Base-by-base conservation (phyloP, 1,284 basidiomycete genomes). In the Phellopilus nigrolimitatus region DNA sequence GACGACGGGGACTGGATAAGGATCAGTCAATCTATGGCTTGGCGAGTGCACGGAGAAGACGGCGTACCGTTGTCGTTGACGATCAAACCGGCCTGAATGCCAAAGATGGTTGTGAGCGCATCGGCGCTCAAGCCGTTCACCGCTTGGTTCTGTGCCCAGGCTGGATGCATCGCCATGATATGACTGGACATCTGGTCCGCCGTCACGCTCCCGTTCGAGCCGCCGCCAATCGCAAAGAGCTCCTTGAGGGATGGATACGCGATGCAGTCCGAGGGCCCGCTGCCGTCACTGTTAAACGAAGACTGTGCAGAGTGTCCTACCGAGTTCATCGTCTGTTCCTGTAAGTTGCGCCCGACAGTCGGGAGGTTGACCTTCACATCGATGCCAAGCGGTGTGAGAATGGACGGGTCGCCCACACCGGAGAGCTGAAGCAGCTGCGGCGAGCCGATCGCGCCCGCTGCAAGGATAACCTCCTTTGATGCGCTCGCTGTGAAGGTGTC, bases 241-340 rank as follows among this genome's bases (percentile, higher is more conserved):
- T 76, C 69, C 56, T 71, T 68, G 19, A 77, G 56, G 54, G 74
- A 74, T 17, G 74, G 72, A 56, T 60, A 74, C 3, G 73, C 74
- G 48, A 76, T 75, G n/a, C 64, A 64, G 57, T 74, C 69, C 1
- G 68, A 67, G 2, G 71, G 71, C 1, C 73, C 73, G n/a, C 53
- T 28, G 1, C 73, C 72, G 24, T 61, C 66, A 8, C 42, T 22
- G 53, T 72, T 58, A 56, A 70, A 73, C 3, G 41, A 42, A 8
- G 42, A 27, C 22, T 57, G 49, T 0, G 71, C 71, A 15, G 45
- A 41, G 25, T 49, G 45, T 10, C 71, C 73, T 22, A 73, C 61
- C 5, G 66, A 63, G 58, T 66, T 73, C 66, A 70, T 69, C 7
- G 71, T 70, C 31, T 76, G 73, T 56, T 75, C 74, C 57, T 75